phyloP scores from a whole-genome alignment of 2,329 filamentous ascomycete genomes.

The Colletotrichum lupini region DNA sequence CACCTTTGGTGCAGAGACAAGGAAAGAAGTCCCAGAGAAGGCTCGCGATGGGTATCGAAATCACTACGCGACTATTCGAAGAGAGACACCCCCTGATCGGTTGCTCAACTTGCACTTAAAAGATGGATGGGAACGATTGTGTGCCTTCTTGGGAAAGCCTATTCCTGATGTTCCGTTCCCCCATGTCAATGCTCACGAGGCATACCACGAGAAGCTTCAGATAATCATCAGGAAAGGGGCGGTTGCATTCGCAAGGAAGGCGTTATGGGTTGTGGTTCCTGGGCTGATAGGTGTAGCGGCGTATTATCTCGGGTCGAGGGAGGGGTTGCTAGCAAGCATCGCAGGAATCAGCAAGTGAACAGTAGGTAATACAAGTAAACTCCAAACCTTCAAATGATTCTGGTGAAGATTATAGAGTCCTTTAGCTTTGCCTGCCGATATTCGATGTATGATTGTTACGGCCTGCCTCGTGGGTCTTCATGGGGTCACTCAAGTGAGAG shows the following conservation, averaged over 20 bases:
- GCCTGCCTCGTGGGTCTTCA: neutral
- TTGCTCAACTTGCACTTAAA: conserved; percentile 29
- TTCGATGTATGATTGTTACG: neutral
- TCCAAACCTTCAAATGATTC: neutral
- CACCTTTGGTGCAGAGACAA: conserved; percentile 77
- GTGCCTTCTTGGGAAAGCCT: conserved; percentile 50
- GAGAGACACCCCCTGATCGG: neutral
- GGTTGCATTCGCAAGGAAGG: neutral
- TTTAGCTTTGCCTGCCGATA: neutral
- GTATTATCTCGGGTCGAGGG: neutral
- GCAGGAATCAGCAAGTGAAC: neutral
- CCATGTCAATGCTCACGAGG: conserved; percentile 42
- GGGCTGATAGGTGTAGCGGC: neutral
- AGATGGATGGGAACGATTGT: conserved; percentile 58
- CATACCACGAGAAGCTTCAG: neutral
- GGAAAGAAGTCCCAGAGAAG: conserved; percentile 66
- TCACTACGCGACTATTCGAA: conserved; percentile 23
- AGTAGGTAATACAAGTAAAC: neutral
- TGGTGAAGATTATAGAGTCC: neutral
- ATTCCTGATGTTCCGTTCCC: conserved; percentile 49
- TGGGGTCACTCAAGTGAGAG: neutral
- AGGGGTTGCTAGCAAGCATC: neutral
- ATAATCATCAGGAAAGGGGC: neutral
- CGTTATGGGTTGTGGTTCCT: neutral
- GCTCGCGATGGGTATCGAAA: conserved; percentile 41